Evolutionary conservation across 139 green algal genomes (phyloP).

Genomic region (Dunaliella primolecta): DNA sequence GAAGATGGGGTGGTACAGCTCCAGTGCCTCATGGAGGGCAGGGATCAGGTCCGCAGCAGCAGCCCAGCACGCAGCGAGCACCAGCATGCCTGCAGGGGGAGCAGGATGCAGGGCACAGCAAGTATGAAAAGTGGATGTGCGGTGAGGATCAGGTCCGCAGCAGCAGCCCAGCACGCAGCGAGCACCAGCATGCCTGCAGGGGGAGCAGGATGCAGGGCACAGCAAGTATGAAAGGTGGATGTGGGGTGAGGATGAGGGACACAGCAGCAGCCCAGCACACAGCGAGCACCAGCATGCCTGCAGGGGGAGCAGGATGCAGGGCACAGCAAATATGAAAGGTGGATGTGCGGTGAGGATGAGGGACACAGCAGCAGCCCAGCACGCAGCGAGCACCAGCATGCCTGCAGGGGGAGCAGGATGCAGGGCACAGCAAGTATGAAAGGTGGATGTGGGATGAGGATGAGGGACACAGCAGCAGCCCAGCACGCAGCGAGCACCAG

Average conservation of each 20-base stretch:
- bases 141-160: conserved; percentile 23
- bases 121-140: too few species aligned
- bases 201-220: too few species aligned
- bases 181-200: not conserved
- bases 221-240: too few species aligned
- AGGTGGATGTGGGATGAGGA: too few species aligned
- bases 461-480: too few species aligned
- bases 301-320: too few species aligned
- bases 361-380: conserved; percentile 21
- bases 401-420: too few species aligned
- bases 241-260: conserved; percentile 26
- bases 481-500: too few species aligned
- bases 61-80: conserved; percentile 15
- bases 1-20: conserved; percentile 20
- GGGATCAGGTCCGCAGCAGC: conserved; percentile 26
- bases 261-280: conserved; percentile 24
- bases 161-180: conserved; percentile 20
- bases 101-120: too few species aligned
- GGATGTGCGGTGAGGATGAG: conserved; percentile 31
- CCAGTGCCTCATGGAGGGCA: conserved; percentile 23
- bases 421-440: too few species aligned
- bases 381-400: not conserved
- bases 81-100: not conserved
- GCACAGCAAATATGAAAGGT: too few species aligned
- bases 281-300: not conserved